Evolutionary conservation across 768 basidiomycete species (phyloP).

Genomic region (Boletus bicolor): DNA sequence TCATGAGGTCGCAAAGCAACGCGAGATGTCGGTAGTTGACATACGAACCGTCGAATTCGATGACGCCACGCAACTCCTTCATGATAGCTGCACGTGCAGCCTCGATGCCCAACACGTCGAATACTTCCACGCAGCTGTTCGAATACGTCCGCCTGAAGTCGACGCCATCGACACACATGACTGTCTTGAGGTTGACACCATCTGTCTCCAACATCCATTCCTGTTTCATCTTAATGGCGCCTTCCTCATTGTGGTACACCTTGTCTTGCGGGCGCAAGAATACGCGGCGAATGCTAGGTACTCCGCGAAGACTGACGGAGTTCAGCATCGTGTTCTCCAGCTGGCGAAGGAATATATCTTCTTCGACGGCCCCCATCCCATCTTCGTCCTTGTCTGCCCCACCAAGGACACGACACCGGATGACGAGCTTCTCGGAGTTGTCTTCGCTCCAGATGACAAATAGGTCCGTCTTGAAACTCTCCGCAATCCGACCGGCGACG

Average conservation of each 20-base stretch:
- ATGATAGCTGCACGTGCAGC: constrained; percentile 93
- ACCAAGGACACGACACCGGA: constrained; percentile 91
- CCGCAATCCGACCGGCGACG: constrained; percentile 89
- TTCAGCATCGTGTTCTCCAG: constrained; percentile 96
- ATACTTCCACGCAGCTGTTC: constrained; percentile 94
- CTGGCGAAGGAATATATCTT: constrained; percentile 94
- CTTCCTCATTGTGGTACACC: constrained; percentile 59
- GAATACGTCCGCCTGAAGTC: constrained; percentile 93
- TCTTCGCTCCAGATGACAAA: constrained; percentile 99
- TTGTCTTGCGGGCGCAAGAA: constrained; percentile 91
- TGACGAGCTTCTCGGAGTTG: constrained; percentile 94
- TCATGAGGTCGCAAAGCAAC: constrained; percentile 98
- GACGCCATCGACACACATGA: constrained; percentile 93
- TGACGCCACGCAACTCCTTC: constrained; percentile 90
- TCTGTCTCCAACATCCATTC: constrained; percentile 99
- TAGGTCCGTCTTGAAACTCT: constrained; percentile 92
- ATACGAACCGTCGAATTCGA: constrained; percentile 99
- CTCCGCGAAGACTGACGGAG: constrained; percentile 91
- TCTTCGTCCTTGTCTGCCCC: constrained; percentile 85
- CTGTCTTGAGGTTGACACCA: constrained; percentile 91
- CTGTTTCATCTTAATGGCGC: constrained; percentile 56
- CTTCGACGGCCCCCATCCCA: constrained; percentile 69
- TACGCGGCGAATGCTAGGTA: constrained; percentile 84
- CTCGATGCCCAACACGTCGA: constrained; percentile 94
- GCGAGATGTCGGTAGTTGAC: constrained; percentile 98